Evolutionary conservation across 2,329 filamentous ascomycete genomes (phyloP), one percentile per base, ranked within the genome.

Genomic region (Ceratocystis smalleyi): DNA sequence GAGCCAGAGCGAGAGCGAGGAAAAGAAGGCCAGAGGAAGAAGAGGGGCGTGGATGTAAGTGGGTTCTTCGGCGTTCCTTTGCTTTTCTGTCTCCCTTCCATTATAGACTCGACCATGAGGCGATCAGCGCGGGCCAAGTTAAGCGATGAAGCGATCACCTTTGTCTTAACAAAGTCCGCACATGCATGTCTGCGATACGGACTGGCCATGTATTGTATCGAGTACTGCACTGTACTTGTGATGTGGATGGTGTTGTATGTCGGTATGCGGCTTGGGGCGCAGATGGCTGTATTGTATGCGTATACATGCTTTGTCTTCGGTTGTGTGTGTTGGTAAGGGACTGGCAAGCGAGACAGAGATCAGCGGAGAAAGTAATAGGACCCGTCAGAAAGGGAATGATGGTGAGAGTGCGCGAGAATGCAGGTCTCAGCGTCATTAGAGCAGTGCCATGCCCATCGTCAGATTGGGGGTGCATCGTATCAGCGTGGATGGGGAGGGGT

Each of bases 71-170:
- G 51, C 51, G 51, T 55, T 55, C 51, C 51, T 55, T 55, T 55
- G 24, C 24, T 15, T 55, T 55, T 55, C 51, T 55, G 51, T 55
- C 51, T 55, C 51, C 51, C 51, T 55, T 55, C 51, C 5, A 55
- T 55, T 24, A 24, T 24, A 55, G 51, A 55, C 12, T 55, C 17
- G 51, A 27, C 51, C 51, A 55, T 55, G 51, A 55, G 51, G 51
- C 51, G 51, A 55, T 55, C 51, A 32, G 51, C 51, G 51, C 51
- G 51, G 51, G 51, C 51, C 51, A 55, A 27, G 51, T 27, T 55
- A 55, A 55, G 51, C 51, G 51, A 55, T 30, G 51, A 57, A 57
- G 51, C 54, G 54, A 57, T 57, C 27, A 30, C 30, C 54, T 57
- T 57, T 57, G 54, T 57, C 27, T 57, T 32, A 32, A 30, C 54